Percentiles rank a stretch among this genome's conserved stretches.
phyloP scores from a whole-genome alignment of 129 eudicot species.

The Pittosporum tobira region DNA sequence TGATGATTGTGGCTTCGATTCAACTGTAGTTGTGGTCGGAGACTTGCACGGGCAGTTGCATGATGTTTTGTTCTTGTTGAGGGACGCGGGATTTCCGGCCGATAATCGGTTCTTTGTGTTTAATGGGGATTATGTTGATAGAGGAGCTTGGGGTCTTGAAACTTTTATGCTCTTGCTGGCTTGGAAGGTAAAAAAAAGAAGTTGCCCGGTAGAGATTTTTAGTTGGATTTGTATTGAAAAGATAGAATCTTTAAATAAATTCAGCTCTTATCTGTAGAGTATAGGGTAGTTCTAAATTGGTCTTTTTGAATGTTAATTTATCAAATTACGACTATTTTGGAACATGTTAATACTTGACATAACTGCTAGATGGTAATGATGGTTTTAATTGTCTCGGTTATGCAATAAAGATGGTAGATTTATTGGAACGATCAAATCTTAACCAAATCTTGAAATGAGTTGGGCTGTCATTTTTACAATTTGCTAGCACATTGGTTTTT shows the following conservation, averaged over 20 bases:
- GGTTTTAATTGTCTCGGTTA: too few species aligned
- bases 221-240: not conserved
- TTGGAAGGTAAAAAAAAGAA: slow-evolving; percentile 92
- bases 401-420: too few species aligned
- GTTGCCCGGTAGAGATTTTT: too few species aligned
- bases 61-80: slow-evolving; percentile 69
- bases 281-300: not conserved
- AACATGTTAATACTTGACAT: too few species aligned
- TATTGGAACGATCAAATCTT: too few species aligned
- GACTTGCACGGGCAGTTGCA: slow-evolving; percentile 96
- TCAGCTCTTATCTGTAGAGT: not conserved
- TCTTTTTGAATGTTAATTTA: not conserved
- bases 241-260: slow-evolving; percentile 1
- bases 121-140: slow-evolving; percentile 96
- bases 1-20: slow-evolving; percentile 29
- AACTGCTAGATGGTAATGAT: too few species aligned
- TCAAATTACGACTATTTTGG: too few species aligned
- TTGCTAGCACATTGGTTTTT: too few species aligned
- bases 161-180: slow-evolving; percentile 63
- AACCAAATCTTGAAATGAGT: too few species aligned
- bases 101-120: slow-evolving; percentile 73
- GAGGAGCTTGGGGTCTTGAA: slow-evolving; percentile 99
- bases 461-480: too few species aligned
- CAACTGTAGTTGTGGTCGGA: slow-evolving; percentile 80
- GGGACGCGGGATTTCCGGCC: slow-evolving; percentile 52